Percentiles rank a stretch among this genome's conserved stretches.
Evolutionary conservation across 176 grass and related monocot genomes (phyloP).

Genomic region (Ampelocalamus luodianensis): DNA sequence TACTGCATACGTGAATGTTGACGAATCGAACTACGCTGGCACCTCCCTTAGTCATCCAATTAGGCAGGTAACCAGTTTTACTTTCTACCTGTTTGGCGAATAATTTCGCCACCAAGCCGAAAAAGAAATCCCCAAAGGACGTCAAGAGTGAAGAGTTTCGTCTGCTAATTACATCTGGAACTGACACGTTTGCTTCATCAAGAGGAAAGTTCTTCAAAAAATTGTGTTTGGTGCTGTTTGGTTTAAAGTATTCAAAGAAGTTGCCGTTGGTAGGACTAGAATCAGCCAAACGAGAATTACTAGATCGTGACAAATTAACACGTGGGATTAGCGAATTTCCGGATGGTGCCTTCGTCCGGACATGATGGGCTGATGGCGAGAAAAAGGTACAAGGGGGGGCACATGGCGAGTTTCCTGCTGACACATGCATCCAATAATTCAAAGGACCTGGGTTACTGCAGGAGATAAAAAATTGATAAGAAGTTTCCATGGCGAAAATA

Average conservation of each 20-base stretch:
- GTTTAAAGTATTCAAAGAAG: background rate
- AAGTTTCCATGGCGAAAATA: no score
- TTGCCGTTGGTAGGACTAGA: background rate
- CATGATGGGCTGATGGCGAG: background rate
- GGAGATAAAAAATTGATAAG: no score
- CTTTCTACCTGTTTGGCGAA: background rate
- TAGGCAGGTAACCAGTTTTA: background rate
- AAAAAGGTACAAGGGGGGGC: background rate
- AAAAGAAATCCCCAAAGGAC: background rate
- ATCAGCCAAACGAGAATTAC: background rate
- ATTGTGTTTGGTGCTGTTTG: background rate
- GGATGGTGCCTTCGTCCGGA: background rate
- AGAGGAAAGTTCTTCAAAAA: background rate
- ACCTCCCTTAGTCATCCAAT: background rate
- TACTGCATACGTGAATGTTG: no score
- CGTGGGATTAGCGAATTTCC: background rate
- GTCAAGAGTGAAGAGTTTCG: background rate
- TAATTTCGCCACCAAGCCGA: background rate
- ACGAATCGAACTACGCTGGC: background rate
- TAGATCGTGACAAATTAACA: background rate
- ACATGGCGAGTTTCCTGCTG: conserved; percentile 7
- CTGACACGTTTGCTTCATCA: background rate
- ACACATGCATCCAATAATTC: background rate
- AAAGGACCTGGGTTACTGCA: background rate
- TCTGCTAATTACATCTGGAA: background rate